These are phyloP conservation scores for Penicillium angulare DNA, from an alignment of 495 filamentous ascomycete species.

Conservation along the genomic window DNA sequence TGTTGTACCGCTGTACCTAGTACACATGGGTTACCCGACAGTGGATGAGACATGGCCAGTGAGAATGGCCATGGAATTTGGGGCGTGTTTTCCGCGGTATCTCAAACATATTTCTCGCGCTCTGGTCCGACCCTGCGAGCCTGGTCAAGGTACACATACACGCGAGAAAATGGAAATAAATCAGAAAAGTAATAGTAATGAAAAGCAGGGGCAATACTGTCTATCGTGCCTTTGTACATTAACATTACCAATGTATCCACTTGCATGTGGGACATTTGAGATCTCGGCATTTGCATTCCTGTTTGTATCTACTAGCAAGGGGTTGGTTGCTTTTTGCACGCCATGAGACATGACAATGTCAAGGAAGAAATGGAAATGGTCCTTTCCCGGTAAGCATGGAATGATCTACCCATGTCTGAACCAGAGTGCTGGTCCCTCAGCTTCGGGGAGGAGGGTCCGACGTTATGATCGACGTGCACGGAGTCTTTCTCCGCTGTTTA, in stretches of 20 bases:
- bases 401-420: constrained; percentile 18
- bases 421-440: constrained; percentile 12
- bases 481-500: background rate
- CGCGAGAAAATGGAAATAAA: background rate
- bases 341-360: background rate
- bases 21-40: constrained; percentile 2
- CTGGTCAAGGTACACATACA: background rate
- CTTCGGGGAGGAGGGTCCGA: constrained; percentile 21
- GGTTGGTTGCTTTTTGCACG: too few species aligned
- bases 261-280: too few species aligned
- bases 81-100: background rate
- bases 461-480: constrained; percentile 12
- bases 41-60: constrained; percentile 1
- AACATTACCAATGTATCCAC: too few species aligned
- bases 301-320: too few species aligned
- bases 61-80: background rate
- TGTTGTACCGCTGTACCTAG: background rate
- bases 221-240: too few species aligned
- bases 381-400: constrained; percentile 8
- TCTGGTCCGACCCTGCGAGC: background rate
- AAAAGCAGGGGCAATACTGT: too few species aligned
- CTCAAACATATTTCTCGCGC: constrained; percentile 5
- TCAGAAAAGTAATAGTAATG: too few species aligned
- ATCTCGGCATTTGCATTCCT: too few species aligned
- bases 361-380: background rate